A percentile compares a stretch with the other conserved stretches of the same genome.
Conservation (phyloP, 495 filamentous ascomycete species). For the Pyronema domesticum region DNA sequence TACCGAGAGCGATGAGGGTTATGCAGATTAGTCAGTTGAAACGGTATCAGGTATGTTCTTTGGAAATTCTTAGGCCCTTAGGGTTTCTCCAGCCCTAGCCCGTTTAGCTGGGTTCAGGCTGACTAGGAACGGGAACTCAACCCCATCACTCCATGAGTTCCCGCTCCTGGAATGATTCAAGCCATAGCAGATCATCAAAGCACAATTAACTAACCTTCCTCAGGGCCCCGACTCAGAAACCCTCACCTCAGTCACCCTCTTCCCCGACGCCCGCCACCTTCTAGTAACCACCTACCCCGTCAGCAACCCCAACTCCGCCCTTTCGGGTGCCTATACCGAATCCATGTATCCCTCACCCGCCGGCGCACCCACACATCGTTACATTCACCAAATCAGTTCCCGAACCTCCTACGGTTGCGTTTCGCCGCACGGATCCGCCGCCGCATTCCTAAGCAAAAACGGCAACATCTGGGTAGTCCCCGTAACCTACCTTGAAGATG, state of each 20-base stretch:
- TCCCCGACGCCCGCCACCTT: slow-evolving; percentile 21
- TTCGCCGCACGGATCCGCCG: slow-evolving; percentile 17
- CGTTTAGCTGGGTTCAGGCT: no score
- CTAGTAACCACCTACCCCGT: slow-evolving; percentile 19
- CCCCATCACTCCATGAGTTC: no score
- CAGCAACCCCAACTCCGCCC: background rate
- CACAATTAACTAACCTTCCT: slow-evolving; percentile 1
- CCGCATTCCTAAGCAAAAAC: slow-evolving; percentile 19
- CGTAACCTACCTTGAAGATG: slow-evolving; percentile 15
- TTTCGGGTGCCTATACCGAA: slow-evolving; percentile 19
- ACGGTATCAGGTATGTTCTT: slow-evolving; percentile 12
- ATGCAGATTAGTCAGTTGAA: slow-evolving; percentile 15
- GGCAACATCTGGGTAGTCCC: slow-evolving; percentile 20
- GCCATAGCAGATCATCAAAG: background rate
- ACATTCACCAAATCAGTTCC: slow-evolving; percentile 17
- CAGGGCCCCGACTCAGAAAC: slow-evolving; percentile 18
- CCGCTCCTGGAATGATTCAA: background rate
- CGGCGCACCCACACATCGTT: slow-evolving; percentile 8
- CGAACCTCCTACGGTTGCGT: slow-evolving; percentile 15
- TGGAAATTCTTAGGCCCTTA: no score
- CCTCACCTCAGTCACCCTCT: slow-evolving; percentile 14
- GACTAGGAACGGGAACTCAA: no score
- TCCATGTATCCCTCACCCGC: slow-evolving; percentile 4
- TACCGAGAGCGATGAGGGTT: slow-evolving; percentile 13
- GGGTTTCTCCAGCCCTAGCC: no score